phyloP scores from a whole-genome alignment of 768 basidiomycete species.

The Crassisporium funariophilum region DNA sequence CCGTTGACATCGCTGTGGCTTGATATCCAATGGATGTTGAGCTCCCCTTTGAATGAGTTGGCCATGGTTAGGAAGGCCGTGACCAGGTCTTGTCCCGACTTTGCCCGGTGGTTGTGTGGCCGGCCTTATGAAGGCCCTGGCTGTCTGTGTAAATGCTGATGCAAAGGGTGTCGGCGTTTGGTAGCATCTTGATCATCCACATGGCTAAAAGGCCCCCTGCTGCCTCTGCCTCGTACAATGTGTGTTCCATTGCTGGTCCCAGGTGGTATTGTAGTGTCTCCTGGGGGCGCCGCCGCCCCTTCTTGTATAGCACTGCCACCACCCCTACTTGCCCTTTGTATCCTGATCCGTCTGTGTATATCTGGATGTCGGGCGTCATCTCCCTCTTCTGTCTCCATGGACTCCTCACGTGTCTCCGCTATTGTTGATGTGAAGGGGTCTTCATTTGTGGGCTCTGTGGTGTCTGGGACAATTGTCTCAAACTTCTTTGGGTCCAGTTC shows the following conservation, averaged over 20 bases:
- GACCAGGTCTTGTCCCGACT: constrained; percentile 14
- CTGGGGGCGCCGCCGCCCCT: not conserved
- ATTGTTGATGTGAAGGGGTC: too few relatives aligned
- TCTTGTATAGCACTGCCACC: not conserved
- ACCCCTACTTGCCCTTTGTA: not conserved
- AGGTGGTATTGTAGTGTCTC: not conserved
- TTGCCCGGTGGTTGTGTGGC: constrained; percentile 1
- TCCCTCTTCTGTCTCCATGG: too few relatives aligned
- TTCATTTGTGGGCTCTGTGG: too few relatives aligned
- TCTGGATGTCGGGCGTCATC: too few relatives aligned
- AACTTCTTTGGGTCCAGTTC: too few relatives aligned
- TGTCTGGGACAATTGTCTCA: too few relatives aligned
- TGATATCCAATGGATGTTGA: constrained; percentile 26
- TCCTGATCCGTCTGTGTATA: constrained; percentile 3
- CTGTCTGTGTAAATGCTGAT: constrained; percentile 16
- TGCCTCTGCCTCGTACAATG: constrained; percentile 23
- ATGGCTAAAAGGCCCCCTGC: constrained; percentile 21
- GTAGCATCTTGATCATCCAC: constrained; percentile 9
- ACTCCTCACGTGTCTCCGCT: too few relatives aligned
- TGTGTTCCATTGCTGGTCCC: constrained; percentile 17
- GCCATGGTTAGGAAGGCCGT: not conserved
- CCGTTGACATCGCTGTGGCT: constrained; percentile 26
- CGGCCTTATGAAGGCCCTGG: constrained; percentile 14
- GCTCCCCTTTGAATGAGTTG: not conserved
- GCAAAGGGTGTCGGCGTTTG: not conserved